These are phyloP conservation scores for Amylostereum areolatum DNA, from an alignment of 1,284 basidiomycete genomes.

Conservation along the genomic window DNA sequence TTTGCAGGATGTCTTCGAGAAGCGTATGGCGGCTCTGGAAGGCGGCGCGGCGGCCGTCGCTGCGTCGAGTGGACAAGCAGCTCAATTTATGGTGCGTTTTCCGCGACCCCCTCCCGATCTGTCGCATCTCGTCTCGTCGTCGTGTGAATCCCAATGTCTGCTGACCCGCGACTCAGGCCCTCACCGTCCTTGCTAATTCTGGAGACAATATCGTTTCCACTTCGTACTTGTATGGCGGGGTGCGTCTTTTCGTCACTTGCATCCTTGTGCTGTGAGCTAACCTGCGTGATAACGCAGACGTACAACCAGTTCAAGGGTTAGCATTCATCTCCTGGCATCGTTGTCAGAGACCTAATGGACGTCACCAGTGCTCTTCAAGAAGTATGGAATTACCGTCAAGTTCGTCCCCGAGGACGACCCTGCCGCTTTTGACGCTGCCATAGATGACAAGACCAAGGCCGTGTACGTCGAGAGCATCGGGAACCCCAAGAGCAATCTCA, in stretches of 20 bases:
- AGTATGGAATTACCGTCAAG: constrained; percentile 74
- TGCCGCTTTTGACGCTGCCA: constrained; percentile 64
- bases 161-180: constrained; percentile 68
- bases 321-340: too few species aligned
- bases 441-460: constrained; percentile 74
- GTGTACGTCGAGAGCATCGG: constrained; percentile 82
- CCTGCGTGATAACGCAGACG: constrained; percentile 34
- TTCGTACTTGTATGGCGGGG: constrained; percentile 63
- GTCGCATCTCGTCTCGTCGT: too few species aligned
- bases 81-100: constrained; percentile 74
- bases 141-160: neutral
- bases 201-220: constrained; percentile 82
- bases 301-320: constrained; percentile 87
- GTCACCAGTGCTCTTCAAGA: constrained; percentile 63
- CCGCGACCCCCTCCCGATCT: constrained; percentile 42
- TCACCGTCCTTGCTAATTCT: constrained; percentile 53
- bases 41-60: constrained; percentile 80
- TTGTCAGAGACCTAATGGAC: too few species aligned
- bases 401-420: constrained; percentile 65
- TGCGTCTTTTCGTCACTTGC: constrained; percentile 23
- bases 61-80: constrained; percentile 73
- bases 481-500: constrained; percentile 79
- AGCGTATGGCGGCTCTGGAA: constrained; percentile 79
- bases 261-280: neutral
- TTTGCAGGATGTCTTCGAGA: constrained; percentile 73